Base-by-base conservation (phyloP, 805 yeast genomes). In the Grigorovia humatica region DNA sequence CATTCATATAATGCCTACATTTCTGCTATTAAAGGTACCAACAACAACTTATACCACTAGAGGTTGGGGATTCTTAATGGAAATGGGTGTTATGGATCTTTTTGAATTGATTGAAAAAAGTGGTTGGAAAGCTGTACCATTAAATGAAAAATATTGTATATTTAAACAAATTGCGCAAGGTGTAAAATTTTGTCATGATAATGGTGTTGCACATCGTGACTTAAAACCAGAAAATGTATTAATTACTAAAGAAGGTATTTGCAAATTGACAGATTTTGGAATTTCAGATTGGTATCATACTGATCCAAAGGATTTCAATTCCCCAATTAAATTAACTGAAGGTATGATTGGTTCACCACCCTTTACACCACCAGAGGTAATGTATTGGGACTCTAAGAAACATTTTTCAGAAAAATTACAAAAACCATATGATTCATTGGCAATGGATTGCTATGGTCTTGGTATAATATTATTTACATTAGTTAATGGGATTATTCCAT, bases 291-390 rank as follows among this genome's bases (percentile, higher is more conserved):
- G 77, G 62, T 86, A 82, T 18, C 83, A 81, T 63, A 76, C 70
- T 50, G 70, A 64, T 19, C 78, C 78, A 0, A 76, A 77, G 2
- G 79, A 84, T 65, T 70, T 77, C 20, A 58, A 67, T 1, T 71
- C 79, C 15, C 76, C 59, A 12, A 51, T 70, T 5, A 70, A 64
- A 52, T 46, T 55, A 19, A 65, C 69, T 32, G 68, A 75, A 46
- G 70, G 79, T 1, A 76, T 77, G 65, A 83, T 84, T 45, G 93
- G 95, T 2, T 83, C 90, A 1, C 88, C 93, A 7, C 93, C 93
- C 1, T 85, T 83, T 63, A 79, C 84, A 13, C 82, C 91, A 9
- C 93, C 95, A 1, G 93, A 85, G 66, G 86, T 84, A 17, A 76
- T 80, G 77, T 65, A 69, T 38, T 75, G 70, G 29, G 67, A 64